Percentiles rank a stretch among this genome's conserved stretches.
phyloP scores from a whole-genome alignment of 78 protist genomes.

The Neovahlkampfia damariscottae region DNA sequence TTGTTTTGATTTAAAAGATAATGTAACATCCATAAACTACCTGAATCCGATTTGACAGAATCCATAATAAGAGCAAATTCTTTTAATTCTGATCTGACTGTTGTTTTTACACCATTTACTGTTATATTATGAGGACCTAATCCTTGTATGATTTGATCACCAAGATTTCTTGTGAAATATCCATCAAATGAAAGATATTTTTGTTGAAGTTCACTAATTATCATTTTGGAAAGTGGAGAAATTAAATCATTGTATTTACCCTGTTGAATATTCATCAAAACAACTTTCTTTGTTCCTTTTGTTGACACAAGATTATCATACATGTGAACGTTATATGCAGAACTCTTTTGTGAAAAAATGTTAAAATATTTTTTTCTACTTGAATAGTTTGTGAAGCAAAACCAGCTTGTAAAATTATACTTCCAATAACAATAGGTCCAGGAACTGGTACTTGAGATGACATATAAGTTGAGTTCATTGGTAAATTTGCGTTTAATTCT shows the following conservation, averaged over 20 bases:
- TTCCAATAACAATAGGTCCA: too few relatives aligned
- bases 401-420: too few relatives aligned
- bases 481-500: background rate
- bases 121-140: background rate
- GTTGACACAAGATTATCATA: background rate
- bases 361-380: too few relatives aligned
- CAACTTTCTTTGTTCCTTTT: background rate
- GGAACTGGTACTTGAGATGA: too few relatives aligned
- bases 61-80: background rate
- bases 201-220: background rate
- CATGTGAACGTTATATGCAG: too few relatives aligned
- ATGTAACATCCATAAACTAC: background rate
- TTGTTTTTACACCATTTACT: background rate
- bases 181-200: background rate
- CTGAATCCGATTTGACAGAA: background rate
- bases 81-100: background rate
- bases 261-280: background rate
- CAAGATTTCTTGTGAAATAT: background rate
- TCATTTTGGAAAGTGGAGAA: background rate
- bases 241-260: background rate
- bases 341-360: too few relatives aligned
- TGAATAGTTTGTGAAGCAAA: too few relatives aligned
- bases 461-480: background rate
- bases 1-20: background rate
- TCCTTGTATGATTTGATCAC: background rate